Conservation (phyloP, 306 rosid species). For the Myrica gale region DNA sequence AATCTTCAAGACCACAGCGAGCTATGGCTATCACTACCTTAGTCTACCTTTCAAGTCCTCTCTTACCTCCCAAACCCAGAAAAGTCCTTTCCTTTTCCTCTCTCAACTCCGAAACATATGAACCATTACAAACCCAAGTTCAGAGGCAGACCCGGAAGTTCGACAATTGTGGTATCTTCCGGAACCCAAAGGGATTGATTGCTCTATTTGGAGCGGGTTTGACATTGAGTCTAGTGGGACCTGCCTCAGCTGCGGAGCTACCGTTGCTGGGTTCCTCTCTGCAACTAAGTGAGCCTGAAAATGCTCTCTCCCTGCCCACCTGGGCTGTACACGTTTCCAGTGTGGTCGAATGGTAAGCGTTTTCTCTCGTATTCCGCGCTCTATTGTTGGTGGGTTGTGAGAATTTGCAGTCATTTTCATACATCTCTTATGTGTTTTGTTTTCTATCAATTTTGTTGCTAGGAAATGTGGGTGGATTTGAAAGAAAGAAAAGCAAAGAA, state of each 20-base stretch:
- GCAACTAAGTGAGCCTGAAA: constrained; percentile 68
- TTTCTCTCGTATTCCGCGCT: not conserved
- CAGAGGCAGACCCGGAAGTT: constrained; percentile 8
- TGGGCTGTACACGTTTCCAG: constrained; percentile 96
- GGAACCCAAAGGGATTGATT: constrained; percentile 24
- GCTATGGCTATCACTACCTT: constrained; percentile 42
- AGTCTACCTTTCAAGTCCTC: constrained; percentile 28
- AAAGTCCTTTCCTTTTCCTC: not conserved
- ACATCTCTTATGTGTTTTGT: not conserved
- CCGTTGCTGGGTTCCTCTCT: constrained; percentile 35
- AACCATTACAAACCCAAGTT: constrained; percentile 7
- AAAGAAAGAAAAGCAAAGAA: not conserved
- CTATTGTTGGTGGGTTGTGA: not conserved
- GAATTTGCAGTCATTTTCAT: not conserved
- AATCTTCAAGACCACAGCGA: not conserved
- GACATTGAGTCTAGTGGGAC: constrained; percentile 45
- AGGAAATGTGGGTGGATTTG: not conserved
- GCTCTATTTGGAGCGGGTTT: constrained; percentile 51
- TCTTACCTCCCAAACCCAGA: constrained; percentile 10
- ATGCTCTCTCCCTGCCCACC: constrained; percentile 92
- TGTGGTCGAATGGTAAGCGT: constrained; percentile 69
- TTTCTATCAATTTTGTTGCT: not conserved
- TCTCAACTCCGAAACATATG: not conserved
- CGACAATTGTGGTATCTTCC: constrained; percentile 1
- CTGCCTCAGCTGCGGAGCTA: constrained; percentile 52